Evolutionary conservation across 2,329 filamentous ascomycete genomes (phyloP).

Genomic region (Claviceps monticola): DNA sequence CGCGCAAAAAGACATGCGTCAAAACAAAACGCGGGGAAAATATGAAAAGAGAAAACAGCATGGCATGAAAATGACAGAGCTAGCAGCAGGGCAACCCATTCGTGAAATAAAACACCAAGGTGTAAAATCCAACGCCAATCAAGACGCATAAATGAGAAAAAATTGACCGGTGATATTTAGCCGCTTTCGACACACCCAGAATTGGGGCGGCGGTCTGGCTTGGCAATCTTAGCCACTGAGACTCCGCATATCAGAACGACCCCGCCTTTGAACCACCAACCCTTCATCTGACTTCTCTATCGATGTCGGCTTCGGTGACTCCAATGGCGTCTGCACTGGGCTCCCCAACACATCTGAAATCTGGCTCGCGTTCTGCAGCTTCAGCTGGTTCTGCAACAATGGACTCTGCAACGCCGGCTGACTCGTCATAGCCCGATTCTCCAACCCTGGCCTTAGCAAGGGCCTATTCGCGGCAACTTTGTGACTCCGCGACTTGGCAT

Average conservation of each 20-base stretch:
- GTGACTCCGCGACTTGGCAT: slow-evolving; percentile 30
- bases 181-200: too few species aligned
- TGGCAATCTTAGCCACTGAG: slow-evolving; percentile 17
- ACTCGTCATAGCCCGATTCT: slow-evolving; percentile 56
- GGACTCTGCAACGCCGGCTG: slow-evolving; percentile 37
- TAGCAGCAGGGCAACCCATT: not conserved
- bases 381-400: too few species aligned
- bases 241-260: slow-evolving; percentile 25
- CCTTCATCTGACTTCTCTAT: too few species aligned
- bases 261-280: slow-evolving; percentile 26
- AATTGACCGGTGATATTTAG: too few species aligned
- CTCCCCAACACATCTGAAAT: slow-evolving; percentile 5
- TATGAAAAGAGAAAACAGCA: not conserved
- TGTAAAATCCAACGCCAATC: slow-evolving; percentile 11
- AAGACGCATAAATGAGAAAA: slow-evolving; percentile 3
- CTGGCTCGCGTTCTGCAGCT: too few species aligned
- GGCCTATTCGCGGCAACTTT: slow-evolving; percentile 21
- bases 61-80: not conserved
- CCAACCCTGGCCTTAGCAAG: slow-evolving; percentile 26
- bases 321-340: too few species aligned
- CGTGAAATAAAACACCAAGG: slow-evolving; percentile 6
- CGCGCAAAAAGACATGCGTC: too few species aligned
- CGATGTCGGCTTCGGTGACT: too few species aligned
- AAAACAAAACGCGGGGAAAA: not conserved
- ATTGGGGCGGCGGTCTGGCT: too few species aligned